Percentiles rank a stretch among this genome's conserved stretches.
These are phyloP conservation scores for Phytophthora tubulina DNA, from an alignment of 352 stramenopile genomes.

Conservation along the genomic window DNA sequence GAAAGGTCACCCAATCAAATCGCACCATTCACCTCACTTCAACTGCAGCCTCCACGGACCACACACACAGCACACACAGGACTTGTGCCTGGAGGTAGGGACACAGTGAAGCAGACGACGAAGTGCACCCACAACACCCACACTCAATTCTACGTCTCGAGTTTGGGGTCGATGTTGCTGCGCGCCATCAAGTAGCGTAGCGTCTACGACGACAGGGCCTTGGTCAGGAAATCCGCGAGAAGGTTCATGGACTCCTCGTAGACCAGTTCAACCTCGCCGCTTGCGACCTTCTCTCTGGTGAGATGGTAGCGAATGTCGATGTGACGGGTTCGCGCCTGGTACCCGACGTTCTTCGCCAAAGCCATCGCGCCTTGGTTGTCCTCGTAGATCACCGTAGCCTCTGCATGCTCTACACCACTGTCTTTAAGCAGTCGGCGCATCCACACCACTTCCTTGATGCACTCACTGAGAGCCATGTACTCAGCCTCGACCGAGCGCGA, in stretches of 20 bases:
- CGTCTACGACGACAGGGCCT: constrained; percentile 27
- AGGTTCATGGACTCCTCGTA: too few species aligned
- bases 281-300: constrained; percentile 27
- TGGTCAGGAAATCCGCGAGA: constrained; percentile 34
- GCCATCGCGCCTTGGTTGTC: constrained; percentile 44
- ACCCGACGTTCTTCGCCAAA: too few species aligned
- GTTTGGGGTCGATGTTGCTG: constrained; percentile 3
- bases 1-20: too few species aligned
- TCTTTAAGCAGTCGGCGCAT: constrained; percentile 25
- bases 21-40: too few species aligned
- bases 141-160: too few species aligned
- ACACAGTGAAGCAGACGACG: too few species aligned
- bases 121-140: constrained; percentile 1
- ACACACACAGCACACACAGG: neutral
- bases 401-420: constrained; percentile 3
- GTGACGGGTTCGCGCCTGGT: constrained; percentile 33
- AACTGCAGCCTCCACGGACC: too few species aligned
- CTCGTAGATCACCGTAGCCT: constrained; percentile 27
- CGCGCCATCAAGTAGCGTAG: constrained; percentile 24
- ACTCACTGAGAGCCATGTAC: too few species aligned
- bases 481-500: constrained; percentile 37
- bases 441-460: constrained; percentile 34
- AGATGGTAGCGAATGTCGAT: constrained; percentile 43
- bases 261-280: constrained; percentile 17
- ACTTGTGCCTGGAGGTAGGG: neutral